Conservation (phyloP, 306 rosid genomes). For the Lathyrus tuberosus region DNA sequence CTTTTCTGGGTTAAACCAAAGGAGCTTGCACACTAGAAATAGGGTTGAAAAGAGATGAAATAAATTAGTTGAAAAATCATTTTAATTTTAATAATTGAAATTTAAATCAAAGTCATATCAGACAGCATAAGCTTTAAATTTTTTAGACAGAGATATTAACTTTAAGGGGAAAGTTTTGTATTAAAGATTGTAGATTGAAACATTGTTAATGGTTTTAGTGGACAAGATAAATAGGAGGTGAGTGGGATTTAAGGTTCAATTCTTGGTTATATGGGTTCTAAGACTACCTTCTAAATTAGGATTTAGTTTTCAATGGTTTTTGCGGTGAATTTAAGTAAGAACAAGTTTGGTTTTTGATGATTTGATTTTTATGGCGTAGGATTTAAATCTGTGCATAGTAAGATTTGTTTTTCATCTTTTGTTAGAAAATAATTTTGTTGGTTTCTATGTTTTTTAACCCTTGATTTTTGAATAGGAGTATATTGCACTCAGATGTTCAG, state of each 20-base stretch:
- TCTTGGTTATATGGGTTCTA: neutral
- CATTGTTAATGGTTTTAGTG: neutral
- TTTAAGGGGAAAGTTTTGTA: neutral
- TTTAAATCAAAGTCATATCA: neutral
- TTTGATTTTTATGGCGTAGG: neutral
- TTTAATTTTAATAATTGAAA: neutral
- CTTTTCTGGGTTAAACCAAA: neutral
- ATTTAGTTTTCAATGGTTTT: neutral
- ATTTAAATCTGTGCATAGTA: neutral
- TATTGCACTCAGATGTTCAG: neutral
- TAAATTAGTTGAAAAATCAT: neutral
- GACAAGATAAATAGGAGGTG: neutral
- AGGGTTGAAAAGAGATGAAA: neutral
- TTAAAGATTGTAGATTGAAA: neutral
- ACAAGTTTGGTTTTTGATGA: neutral
- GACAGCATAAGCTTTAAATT: neutral
- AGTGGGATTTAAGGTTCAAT: neutral
- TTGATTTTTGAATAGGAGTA: neutral
- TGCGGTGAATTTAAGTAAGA: neutral
- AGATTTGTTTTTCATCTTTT: neutral
- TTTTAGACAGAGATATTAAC: neutral
- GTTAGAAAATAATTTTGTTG: neutral
- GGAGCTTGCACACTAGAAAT: neutral
- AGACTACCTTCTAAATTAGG: neutral
- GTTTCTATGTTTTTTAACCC: neutral